These are phyloP conservation scores for Pistacia integerrima DNA, from an alignment of 345 rosid species.

Conservation along the genomic window DNA sequence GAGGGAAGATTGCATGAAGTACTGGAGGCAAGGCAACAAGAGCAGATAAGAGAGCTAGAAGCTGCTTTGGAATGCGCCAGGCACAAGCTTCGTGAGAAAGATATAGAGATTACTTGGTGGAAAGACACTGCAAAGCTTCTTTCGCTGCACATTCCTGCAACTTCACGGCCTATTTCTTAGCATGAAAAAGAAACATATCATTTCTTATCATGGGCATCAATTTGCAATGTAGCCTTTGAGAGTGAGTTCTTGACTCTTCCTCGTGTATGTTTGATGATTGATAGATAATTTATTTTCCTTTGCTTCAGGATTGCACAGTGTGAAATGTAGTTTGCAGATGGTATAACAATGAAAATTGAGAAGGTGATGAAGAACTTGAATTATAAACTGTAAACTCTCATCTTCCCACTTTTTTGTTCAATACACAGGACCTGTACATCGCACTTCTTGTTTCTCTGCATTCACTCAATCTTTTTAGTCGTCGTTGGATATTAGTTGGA, in stretches of 20 bases:
- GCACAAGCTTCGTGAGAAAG: constrained; percentile 54
- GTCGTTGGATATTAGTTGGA: no score
- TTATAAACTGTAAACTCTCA: not conserved
- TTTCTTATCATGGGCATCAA: constrained; percentile 17
- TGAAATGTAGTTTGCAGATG: not conserved
- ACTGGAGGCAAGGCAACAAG: constrained; percentile 63
- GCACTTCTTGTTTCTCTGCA: no score
- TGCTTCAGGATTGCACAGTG: not conserved
- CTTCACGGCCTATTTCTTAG: constrained; percentile 22
- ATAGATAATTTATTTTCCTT: no score
- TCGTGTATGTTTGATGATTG: not conserved
- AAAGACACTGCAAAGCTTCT: constrained; percentile 62
- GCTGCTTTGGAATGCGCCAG: constrained; percentile 43
- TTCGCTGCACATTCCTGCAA: constrained; percentile 42
- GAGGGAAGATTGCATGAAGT: constrained; percentile 69
- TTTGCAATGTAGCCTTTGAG: not conserved
- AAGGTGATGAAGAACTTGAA: not conserved
- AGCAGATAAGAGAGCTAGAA: constrained; percentile 69
- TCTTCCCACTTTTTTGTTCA: not conserved
- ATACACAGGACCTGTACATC: no score
- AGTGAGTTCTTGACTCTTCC: constrained; percentile 1
- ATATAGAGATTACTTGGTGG: constrained; percentile 76
- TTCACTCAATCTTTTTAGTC: no score
- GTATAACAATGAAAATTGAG: not conserved
- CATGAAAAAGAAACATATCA: constrained; percentile 4